A percentile compares a stretch with the other conserved stretches of the same genome.
phyloP scores from a whole-genome alignment of 257 asterid species.

The Euphrasia confusa region DNA sequence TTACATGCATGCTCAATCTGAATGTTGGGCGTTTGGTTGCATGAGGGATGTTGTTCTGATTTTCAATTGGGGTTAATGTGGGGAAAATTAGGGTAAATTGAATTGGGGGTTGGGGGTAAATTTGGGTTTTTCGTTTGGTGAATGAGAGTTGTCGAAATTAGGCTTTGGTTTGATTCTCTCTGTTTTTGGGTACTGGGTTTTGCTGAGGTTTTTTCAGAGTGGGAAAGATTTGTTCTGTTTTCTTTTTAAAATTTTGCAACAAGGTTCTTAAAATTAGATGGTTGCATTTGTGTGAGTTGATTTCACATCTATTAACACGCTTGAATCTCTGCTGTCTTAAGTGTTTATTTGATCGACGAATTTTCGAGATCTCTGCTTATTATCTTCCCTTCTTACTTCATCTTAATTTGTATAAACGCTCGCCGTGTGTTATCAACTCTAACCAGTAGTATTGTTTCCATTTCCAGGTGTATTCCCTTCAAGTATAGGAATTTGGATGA shows the following conservation, averaged over 20 bases:
- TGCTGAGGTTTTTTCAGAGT: not conserved
- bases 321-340: not conserved
- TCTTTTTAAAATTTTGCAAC: not conserved
- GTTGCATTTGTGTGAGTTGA: constrained; percentile 1
- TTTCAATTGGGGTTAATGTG: constrained; percentile 23
- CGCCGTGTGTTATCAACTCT: constrained; percentile 13
- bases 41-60: constrained; percentile 19
- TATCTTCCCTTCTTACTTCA: too few relatives aligned
- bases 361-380: too few relatives aligned
- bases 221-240: too few relatives aligned
- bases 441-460: constrained; percentile 17
- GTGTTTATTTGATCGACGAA: not conserved
- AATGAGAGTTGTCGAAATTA: constrained; percentile 1
- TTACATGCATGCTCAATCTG: constrained; percentile 30
- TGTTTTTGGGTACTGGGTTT: constrained; percentile 14
- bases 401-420: not conserved
- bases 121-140: constrained; percentile 4
- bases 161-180: not conserved
- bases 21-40: constrained; percentile 25
- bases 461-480: constrained; percentile 82
- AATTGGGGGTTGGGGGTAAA: not conserved
- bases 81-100: constrained; percentile 24
- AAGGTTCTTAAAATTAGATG: too few relatives aligned
- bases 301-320: not conserved
- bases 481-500: constrained; percentile 41